Conservation (phyloP, 1,284 basidiomycete genomes). For the Tetrapyrgos nigripes region DNA sequence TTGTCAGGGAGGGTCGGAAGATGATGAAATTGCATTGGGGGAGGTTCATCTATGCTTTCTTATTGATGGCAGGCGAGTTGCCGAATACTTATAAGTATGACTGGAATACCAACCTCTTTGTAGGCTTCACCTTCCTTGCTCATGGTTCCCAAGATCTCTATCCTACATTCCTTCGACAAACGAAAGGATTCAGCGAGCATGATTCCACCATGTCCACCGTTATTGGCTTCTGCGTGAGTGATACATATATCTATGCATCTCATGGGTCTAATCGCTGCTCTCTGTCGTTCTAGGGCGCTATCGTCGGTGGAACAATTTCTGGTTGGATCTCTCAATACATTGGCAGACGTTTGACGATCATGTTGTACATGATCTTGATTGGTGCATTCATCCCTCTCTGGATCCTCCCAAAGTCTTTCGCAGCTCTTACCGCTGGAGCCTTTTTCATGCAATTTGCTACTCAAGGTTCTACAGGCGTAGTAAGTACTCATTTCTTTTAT, state of each 20-base stretch:
- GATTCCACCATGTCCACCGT: slow-evolving; percentile 4
- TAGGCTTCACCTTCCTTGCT: slow-evolving; percentile 92
- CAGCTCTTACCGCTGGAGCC: slow-evolving; percentile 74
- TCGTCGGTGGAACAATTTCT: slow-evolving; percentile 79
- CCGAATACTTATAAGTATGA: neutral
- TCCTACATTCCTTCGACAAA: slow-evolving; percentile 7
- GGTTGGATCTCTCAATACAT: slow-evolving; percentile 86
- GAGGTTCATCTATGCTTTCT: slow-evolving; percentile 82
- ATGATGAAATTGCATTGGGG: slow-evolving; percentile 91
- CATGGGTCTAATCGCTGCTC: too few species aligned
- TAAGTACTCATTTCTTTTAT: slow-evolving; percentile 12
- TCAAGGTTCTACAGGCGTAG: slow-evolving; percentile 17
- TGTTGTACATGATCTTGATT: slow-evolving; percentile 62
- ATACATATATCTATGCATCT: slow-evolving; percentile 28
- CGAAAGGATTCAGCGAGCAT: slow-evolving; percentile 38
- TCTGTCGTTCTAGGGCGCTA: slow-evolving; percentile 64
- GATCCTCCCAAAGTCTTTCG: slow-evolving; percentile 79
- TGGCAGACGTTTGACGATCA: slow-evolving; percentile 88
- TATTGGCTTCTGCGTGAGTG: slow-evolving; percentile 6
- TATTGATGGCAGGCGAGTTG: slow-evolving; percentile 76
- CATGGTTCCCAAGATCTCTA: slow-evolving; percentile 64
- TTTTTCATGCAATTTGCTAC: slow-evolving; percentile 79
- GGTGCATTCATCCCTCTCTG: slow-evolving; percentile 84
- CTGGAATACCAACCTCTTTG: neutral
- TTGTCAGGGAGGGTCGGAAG: slow-evolving; percentile 70